Evolutionary conservation across 2,329 filamentous ascomycete genomes (phyloP).

Genomic region (Beauveria caledonica): DNA sequence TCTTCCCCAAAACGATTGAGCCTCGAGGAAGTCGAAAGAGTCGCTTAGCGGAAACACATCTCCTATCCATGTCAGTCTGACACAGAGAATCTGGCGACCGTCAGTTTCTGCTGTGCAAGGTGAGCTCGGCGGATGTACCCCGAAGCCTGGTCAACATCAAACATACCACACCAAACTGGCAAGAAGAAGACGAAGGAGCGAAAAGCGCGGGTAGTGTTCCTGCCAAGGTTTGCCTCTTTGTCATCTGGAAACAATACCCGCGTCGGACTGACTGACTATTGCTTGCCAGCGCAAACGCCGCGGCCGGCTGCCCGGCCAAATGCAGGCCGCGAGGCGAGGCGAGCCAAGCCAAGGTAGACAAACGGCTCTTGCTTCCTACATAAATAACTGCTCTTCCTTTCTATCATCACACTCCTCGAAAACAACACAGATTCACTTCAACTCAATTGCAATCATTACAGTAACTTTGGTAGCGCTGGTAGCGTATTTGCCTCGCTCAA

Average conservation of each 20-base stretch:
- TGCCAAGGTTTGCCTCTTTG: slow-evolving; percentile 8
- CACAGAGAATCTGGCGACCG: background rate
- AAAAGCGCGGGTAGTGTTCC: background rate
- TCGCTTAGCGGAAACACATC: too few relatives aligned
- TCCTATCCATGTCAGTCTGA: too few relatives aligned
- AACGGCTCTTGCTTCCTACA: slow-evolving; percentile 4
- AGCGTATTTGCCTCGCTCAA: slow-evolving; percentile 7
- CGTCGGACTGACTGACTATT: background rate
- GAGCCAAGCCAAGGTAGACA: background rate
- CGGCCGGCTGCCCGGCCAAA: slow-evolving; percentile 4
- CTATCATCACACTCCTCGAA: background rate
- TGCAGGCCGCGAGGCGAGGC: background rate
- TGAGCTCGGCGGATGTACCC: slow-evolving; percentile 1
- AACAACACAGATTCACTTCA: slow-evolving; percentile 6
- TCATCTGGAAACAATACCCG: slow-evolving; percentile 8
- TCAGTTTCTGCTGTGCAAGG: background rate
- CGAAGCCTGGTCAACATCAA: background rate
- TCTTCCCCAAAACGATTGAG: background rate
- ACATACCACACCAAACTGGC: background rate
- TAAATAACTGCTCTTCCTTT: background rate
- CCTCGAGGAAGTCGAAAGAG: background rate
- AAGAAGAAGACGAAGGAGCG: background rate
- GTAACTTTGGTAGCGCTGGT: slow-evolving; percentile 1
- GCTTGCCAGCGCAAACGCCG: slow-evolving; percentile 9
- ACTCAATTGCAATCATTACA: slow-evolving; percentile 5